Base-by-base conservation (phyloP, 176 grass and related monocot genomes). In the Hyparrhenia diplandra region DNA sequence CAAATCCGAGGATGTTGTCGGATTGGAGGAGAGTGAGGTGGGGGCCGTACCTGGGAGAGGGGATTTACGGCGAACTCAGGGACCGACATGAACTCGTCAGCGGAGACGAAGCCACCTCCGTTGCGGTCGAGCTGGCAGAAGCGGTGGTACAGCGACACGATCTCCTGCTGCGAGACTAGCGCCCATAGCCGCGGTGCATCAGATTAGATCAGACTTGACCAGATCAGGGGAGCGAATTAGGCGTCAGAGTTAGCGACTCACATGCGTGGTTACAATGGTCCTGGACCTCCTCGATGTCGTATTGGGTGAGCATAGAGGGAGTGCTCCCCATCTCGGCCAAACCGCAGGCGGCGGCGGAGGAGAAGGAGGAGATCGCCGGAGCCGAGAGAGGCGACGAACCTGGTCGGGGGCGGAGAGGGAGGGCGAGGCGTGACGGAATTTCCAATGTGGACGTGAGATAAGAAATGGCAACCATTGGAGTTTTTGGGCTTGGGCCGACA, bases 201-300 rank as follows among this genome's bases (percentile, higher is more conserved):
- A 42, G 17, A 63, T 14, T 54, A 51, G 35, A 65, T 72, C 41
- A 34, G 45, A 54, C 16, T n/a, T 6, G 43, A 67, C 2, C 21
- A 16, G 23, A 72, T 42, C 60, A 41, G 62, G 31, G 16, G 58
- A 27, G 24, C 51, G 31, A 14, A 59, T 79, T 24, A 34, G 28
- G 37, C 46, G n/a, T 37, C 13, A 4, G 80, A 46, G 35, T 16
- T 52, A 24, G n/a, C 21, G 63, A 80, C 88, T 83, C 78, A 98
- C 96, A 98, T 69, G 79, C 90, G 72, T 95, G 84, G 82, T 91
- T 77, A 84, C 92, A 93, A 75, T 98, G 90, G 84, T 93, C 88
- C 86, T 98, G 95, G 47, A 98, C 88, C 88, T 98, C 95, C 88
- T 98, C 92, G 68, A 98, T 93, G 82, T 98, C 92, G 80, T 98